These are phyloP conservation scores for Cercospora sp. DNA, from an alignment of 2,329 filamentous ascomycete genomes.

Conservation along the genomic window DNA sequence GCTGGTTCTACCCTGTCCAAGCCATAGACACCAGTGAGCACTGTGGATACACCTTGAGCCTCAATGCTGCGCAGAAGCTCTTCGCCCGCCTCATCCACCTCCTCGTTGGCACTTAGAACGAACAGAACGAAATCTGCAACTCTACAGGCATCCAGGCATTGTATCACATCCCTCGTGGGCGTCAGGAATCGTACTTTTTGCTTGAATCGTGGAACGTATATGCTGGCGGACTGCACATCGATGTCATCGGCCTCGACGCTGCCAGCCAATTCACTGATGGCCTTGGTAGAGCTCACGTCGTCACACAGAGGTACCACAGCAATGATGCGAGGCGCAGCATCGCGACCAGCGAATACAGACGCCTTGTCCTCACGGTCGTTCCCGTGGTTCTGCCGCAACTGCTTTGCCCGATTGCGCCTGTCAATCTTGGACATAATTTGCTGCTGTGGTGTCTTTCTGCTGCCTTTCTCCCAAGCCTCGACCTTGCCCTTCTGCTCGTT, in stretches of 20 bases:
- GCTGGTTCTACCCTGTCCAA: slow-evolving; percentile 75
- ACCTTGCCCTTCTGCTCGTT: slow-evolving; percentile 86
- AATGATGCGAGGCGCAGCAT: slow-evolving; percentile 84
- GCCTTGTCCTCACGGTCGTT: slow-evolving; percentile 77
- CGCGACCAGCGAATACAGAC: slow-evolving; percentile 79
- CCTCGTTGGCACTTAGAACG: slow-evolving; percentile 75
- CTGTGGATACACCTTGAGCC: slow-evolving; percentile 89
- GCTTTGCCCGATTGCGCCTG: slow-evolving; percentile 90
- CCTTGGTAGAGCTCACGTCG: slow-evolving; percentile 66
- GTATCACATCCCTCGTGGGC: slow-evolving; percentile 69
- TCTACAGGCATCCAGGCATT: slow-evolving; percentile 80
- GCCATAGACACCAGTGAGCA: slow-evolving; percentile 74
- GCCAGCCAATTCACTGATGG: slow-evolving; percentile 69
- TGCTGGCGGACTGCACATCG: slow-evolving; percentile 57
- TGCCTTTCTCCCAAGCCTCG: slow-evolving; percentile 60
- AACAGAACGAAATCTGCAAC: slow-evolving; percentile 90
- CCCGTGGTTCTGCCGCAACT: slow-evolving; percentile 80
- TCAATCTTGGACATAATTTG: slow-evolving; percentile 98
- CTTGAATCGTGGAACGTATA: slow-evolving; percentile 86
- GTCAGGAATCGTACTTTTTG: slow-evolving; percentile 88
- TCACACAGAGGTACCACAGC: slow-evolving; percentile 82
- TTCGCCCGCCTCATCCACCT: slow-evolving; percentile 83
- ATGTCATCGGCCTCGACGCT: slow-evolving; percentile 77
- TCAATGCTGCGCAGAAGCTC: slow-evolving; percentile 82
- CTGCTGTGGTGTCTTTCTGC: slow-evolving; percentile 87